Percentiles rank a stretch among this genome's conserved stretches.
These are phyloP conservation scores for Aspergillus sclerotioniger DNA, from an alignment of 495 filamentous ascomycete genomes.

Conservation along the genomic window DNA sequence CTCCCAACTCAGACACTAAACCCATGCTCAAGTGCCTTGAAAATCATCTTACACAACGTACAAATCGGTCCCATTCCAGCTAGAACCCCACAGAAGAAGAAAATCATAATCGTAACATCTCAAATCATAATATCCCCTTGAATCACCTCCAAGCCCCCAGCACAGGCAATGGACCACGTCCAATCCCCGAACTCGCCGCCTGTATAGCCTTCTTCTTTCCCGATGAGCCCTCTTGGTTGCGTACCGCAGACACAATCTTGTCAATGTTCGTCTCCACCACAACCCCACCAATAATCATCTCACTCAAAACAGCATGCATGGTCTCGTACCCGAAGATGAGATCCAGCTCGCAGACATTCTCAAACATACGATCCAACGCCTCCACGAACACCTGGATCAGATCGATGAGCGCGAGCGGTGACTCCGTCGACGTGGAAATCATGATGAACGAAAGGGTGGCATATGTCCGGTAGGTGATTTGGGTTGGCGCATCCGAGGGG, in stretches of 20 bases:
- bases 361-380: conserved; percentile 88
- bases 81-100: neutral
- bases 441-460: conserved; percentile 98
- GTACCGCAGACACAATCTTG: conserved; percentile 82
- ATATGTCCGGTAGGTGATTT: conserved; percentile 97
- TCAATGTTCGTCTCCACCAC: conserved; percentile 92
- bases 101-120: neutral
- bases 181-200: conserved; percentile 41
- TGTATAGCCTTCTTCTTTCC: conserved; percentile 63
- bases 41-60: too few species aligned
- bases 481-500: conserved; percentile 84
- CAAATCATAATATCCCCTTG: neutral
- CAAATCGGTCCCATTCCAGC: too few species aligned
- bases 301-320: conserved; percentile 81
- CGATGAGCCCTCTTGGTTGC: conserved; percentile 72
- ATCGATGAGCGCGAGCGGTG: conserved; percentile 90
- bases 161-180: conserved; percentile 38
- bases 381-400: conserved; percentile 98
- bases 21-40: too few species aligned
- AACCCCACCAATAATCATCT: conserved; percentile 96
- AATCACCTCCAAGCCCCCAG: conserved; percentile 44
- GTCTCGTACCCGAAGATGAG: conserved; percentile 99
- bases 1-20: too few species aligned
- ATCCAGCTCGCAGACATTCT: conserved; percentile 97
- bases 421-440: conserved; percentile 96